A percentile compares a stretch with the other conserved stretches of the same genome.
These are phyloP conservation scores for Pseudocercospora macadamiae DNA, from an alignment of 2,329 filamentous ascomycete genomes.

Conservation along the genomic window DNA sequence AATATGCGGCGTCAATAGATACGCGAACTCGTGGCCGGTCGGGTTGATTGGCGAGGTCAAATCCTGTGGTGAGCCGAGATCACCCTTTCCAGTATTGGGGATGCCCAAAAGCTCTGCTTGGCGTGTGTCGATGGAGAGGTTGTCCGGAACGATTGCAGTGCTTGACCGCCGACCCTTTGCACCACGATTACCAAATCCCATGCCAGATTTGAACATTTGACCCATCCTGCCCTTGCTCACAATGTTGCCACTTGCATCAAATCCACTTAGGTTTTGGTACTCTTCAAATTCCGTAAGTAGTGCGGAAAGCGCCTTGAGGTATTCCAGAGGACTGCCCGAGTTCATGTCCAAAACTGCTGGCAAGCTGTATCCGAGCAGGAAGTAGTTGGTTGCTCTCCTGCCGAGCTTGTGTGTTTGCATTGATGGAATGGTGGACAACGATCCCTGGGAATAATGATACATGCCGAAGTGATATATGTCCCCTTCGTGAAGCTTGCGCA, in stretches of 20 bases:
- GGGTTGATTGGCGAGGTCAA: constrained; percentile 54
- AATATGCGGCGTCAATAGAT: constrained; percentile 85
- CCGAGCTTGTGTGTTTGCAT: constrained; percentile 83
- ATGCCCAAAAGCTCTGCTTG: constrained; percentile 29
- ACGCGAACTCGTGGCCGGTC: constrained; percentile 79
- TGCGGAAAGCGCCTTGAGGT: constrained; percentile 81
- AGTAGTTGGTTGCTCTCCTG: constrained; percentile 88
- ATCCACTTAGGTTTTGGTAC: constrained; percentile 83
- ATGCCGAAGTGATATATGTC: constrained; percentile 99
- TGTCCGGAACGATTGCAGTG: constrained; percentile 55
- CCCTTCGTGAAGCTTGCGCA: constrained; percentile 91
- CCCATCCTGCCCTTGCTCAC: constrained; percentile 75
- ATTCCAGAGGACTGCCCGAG: constrained; percentile 77
- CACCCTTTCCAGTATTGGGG: constrained; percentile 17
- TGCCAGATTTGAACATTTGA: constrained; percentile 55
- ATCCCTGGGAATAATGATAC: constrained; percentile 81
- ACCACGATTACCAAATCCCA: constrained; percentile 40
- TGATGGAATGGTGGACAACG: constrained; percentile 80
- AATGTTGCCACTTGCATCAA: constrained; percentile 65
- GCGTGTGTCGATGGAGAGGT: constrained; percentile 17
- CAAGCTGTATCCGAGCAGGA: constrained; percentile 88
- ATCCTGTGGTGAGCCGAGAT: constrained; percentile 30
- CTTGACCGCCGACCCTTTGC: constrained; percentile 52
- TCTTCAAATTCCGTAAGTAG: constrained; percentile 90
- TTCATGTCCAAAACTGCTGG: constrained; percentile 88